phyloP scores from a whole-genome alignment of 768 basidiomycete genomes.

The Rhodotorula diobovata region DNA sequence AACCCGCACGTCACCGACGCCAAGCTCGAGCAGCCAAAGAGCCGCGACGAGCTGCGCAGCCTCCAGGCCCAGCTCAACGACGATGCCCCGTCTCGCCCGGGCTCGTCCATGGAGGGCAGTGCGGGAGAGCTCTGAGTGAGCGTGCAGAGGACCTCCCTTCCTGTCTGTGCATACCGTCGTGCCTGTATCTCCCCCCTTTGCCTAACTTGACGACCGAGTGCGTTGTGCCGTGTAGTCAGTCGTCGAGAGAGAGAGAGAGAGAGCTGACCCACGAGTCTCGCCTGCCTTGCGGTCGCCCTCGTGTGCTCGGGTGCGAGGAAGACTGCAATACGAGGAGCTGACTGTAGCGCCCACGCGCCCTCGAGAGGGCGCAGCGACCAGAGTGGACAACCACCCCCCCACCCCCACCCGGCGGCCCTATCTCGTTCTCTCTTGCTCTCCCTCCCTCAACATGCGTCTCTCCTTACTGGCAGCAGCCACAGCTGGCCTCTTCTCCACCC shows the following conservation, averaged over 20 bases:
- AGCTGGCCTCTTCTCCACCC: not conserved
- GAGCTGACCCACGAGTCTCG: no score
- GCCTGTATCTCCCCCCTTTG: not conserved
- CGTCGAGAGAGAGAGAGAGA: no score
- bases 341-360: no score
- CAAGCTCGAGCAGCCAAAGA: slow-evolving; percentile 27
- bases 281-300: no score
- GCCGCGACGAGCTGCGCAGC: slow-evolving; percentile 20
- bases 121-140: not conserved
- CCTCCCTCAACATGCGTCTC: not conserved
- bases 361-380: no score
- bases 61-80: slow-evolving; percentile 12
- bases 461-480: not conserved
- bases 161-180: no score
- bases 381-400: no score
- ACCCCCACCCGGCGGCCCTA: not conserved
- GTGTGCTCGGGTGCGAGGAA: no score
- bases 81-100: not conserved
- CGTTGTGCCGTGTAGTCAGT: no score
- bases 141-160: not conserved
- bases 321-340: no score
- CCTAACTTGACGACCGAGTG: not conserved
- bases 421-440: not conserved
- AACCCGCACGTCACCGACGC: slow-evolving; percentile 13
- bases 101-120: not conserved